Base-by-base conservation (phyloP, 2,329 filamentous ascomycete genomes). In the Trichophyton rubrum region DNA sequence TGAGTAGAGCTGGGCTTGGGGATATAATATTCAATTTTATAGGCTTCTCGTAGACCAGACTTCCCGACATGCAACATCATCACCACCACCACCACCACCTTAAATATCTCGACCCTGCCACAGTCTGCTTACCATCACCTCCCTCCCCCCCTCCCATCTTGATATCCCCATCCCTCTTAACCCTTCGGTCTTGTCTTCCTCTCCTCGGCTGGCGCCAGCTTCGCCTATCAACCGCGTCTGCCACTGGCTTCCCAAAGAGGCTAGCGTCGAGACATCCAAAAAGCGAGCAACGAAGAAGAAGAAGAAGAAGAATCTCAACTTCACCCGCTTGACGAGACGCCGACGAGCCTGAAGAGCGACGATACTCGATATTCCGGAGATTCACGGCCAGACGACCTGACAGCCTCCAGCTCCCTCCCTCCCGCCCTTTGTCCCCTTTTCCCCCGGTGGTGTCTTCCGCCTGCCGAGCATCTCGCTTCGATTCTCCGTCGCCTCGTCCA, bases 231-330 rank as follows among this genome's bases (percentile, higher is more conserved):
- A 27, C 8, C 20, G 13, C n/a, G 8, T 51, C 47, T 30, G 11
- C 47, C 11, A 51, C 47, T 51, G 8, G 24, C 47, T 62, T 64
- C 62, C 62, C 60, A 62, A 64, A 64, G 35, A 35, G 62, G 60
- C 61, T 64, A 64, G 62, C 58, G 61, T 33, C 35, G 30, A 47
- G 17, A 22, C 8, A 56, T 20, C 20, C 20, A 17, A 24, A 38
- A 56, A 20, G 35, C 17, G 33, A 35, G 8, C 33, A 13, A n/a
- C 27, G 15, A 35, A 38, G 51, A 56, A 56, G n/a, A 7, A 22
- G 24, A 56, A 35, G 33, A 56, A 38, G 33, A 56, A 33, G 51
- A 30, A 55, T 17, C 13, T 17, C 38, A 30, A 30, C 30, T 55
- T 35, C 27, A 56, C 5, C 13, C 40, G 22, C 55, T 41, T 17